Evolutionary conservation across 2,329 filamentous ascomycete species (phyloP).

Genomic region (Lecanicillium sp.): DNA sequence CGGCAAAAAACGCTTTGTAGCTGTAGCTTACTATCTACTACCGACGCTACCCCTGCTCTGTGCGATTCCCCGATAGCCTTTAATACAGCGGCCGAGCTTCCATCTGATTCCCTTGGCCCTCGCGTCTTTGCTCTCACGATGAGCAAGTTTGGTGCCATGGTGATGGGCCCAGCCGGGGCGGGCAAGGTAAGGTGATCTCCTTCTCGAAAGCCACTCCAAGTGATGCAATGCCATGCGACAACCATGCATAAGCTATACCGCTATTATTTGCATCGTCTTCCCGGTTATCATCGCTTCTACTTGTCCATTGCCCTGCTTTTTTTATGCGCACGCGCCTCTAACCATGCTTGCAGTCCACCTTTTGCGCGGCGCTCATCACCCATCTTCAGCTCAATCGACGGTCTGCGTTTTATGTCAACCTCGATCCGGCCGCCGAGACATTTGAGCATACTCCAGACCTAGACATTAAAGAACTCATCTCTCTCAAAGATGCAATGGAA

Average conservation of each 20-base stretch:
- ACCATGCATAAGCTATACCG: too few species aligned
- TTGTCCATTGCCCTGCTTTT: too few species aligned
- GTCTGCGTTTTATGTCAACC: slow-evolving; percentile 97
- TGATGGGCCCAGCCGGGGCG: slow-evolving; percentile 93
- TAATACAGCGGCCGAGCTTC: too few species aligned
- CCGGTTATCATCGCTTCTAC: background rate
- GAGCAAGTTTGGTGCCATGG: slow-evolving; percentile 90
- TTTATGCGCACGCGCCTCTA: too few species aligned
- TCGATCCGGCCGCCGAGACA: slow-evolving; percentile 89
- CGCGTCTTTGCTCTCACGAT: slow-evolving; percentile 36
- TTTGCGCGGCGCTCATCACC: slow-evolving; percentile 87
- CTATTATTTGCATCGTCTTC: background rate
- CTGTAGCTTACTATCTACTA: too few species aligned
- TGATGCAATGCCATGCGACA: too few species aligned
- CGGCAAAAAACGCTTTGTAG: too few species aligned
- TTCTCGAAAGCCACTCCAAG: too few species aligned
- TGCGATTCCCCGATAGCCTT: too few species aligned
- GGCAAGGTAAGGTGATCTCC: slow-evolving; percentile 57
- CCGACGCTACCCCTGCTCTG: too few species aligned
- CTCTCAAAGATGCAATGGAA: slow-evolving; percentile 92
- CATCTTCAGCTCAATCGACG: slow-evolving; percentile 84
- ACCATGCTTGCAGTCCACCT: slow-evolving; percentile 59
- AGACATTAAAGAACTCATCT: slow-evolving; percentile 92
- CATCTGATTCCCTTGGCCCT: too few species aligned
- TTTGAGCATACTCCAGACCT: slow-evolving; percentile 89